Evolutionary conservation across 2,329 filamentous ascomycete species (phyloP), one percentile per base, ranked within the genome.

Genomic region (Tolypocladium capitatum): DNA sequence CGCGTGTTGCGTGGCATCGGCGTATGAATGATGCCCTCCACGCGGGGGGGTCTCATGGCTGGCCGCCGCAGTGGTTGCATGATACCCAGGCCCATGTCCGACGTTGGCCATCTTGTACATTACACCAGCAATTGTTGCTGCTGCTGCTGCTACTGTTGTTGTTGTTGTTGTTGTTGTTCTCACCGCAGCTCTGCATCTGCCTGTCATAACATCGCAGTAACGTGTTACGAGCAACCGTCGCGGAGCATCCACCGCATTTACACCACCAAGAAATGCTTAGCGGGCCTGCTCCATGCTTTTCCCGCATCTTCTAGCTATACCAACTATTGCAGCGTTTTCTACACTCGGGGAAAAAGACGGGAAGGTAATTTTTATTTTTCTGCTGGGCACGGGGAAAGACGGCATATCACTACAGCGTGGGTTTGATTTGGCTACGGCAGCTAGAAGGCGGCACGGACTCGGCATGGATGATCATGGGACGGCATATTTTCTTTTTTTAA

Each of bases 1-100:
- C 72, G 72, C 46, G 70, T 85, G 44, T 63, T 71, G 32, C 68
- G 71, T 35, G 71, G 68, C 45, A 59, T 66, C 43, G 59, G 61
- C 43, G 60, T 63, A 28, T 41, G 57, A 58, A 38, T 57, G 59
- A 50, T 62, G 54, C 59, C 20, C 27, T n/a, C n/a, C n/a, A n/a
- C 27, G 7, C 35, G 20, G 18, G 46, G 34, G 18, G 41, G 46
- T 33, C 41, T 41, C 46, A 38, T 28, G 30, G 43, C 36, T 30
- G 46, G 47, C 46, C 43, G 40, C 51, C 43, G 46, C 48, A 38
- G 41, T 51, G 51, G 48, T 51, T 49, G 53, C 55, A 60, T 59
- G 60, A 63, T 64, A 63, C 59, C 59, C 59, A 50, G 54, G 32
- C 20, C 14, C 32, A 28, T 45, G 43, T 7, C 32, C 20, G 24